Percentiles rank a stretch among this genome's conserved stretches.
Evolutionary conservation across 139 green algal genomes (phyloP).

Genomic region (Gonium pectorale): DNA sequence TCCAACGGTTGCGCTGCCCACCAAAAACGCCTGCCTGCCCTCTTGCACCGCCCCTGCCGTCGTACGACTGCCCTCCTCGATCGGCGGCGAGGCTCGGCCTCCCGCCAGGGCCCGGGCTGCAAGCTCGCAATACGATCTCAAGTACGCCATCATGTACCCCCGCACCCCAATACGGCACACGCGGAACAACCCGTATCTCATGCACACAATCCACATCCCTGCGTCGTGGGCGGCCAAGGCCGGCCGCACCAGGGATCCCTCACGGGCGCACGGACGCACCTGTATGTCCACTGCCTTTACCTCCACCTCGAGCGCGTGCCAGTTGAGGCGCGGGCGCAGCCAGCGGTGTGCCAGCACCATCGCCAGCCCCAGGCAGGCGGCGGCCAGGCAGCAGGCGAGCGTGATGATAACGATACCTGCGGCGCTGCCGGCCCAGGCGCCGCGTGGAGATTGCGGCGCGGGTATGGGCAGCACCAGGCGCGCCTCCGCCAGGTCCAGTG

Average conservation of each 20-base stretch:
- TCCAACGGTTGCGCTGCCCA: too few species aligned
- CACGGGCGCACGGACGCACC: not conserved
- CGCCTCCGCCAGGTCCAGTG: slow-evolving; percentile 23
- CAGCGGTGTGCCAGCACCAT: not conserved
- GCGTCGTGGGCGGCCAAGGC: not conserved
- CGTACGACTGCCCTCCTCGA: too few species aligned
- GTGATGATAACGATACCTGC: slow-evolving; percentile 5
- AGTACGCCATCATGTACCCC: not conserved
- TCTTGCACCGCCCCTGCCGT: too few species aligned
- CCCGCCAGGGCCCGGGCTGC: too few species aligned
- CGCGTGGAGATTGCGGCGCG: not conserved
- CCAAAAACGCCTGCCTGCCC: too few species aligned
- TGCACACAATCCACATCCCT: not conserved
- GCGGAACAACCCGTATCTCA: not conserved
- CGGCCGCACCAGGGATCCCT: not conserved
- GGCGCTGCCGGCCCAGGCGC: not conserved
- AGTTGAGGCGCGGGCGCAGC: not conserved
- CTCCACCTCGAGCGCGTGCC: not conserved
- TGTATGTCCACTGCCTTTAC: not conserved
- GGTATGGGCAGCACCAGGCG: slow-evolving; percentile 26
- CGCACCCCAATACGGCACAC: not conserved
- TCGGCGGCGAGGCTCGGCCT: too few species aligned
- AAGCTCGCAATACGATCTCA: not conserved
- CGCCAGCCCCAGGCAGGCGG: not conserved
- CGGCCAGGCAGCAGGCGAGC: not conserved